Evolutionary conservation across 148 eudicot genomes (phyloP), one percentile per base, ranked within the genome.

Genomic region (Tetragonia tetragonoides): DNA sequence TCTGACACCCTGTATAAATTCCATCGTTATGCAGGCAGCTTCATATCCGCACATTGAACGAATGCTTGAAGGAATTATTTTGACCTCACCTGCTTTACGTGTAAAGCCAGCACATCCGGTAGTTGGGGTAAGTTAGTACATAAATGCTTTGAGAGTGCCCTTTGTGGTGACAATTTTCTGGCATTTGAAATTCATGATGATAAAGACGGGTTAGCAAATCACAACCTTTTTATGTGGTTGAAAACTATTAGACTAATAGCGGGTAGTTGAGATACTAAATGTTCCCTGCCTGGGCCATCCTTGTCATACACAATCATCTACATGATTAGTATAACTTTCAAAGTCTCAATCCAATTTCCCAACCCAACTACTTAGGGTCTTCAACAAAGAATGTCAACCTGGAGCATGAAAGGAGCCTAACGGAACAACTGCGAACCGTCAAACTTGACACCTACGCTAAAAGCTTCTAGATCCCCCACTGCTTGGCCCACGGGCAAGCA

Each of bases 81-180:
- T 95, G 84, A 95, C 98, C 70, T 95, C 98, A 70, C 98, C 98
- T 66, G 98, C 98, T 64, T 75, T 95, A 77, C 93, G 97, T 34
- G 98, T 95, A 37, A 90, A 86, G 82, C 91, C 98, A 69, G 86
- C 98, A 23, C 96, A 95, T 87, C 98, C 98, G 2, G 89, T 95
- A 47, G 92, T 90, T 64, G 89, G 89, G 78, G 98, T 93, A 85
- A 85, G 92, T 81, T 59, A 39, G 6, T 56, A 6, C 63, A 34
- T 72, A n/a, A 64, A 18, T 40, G 37, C 63, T 70, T 28, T 64
- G 28, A 20, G 5, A 49, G 57, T 34, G 41, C 62, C 39, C 15
- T 47, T 46, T 11, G n/a, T 9, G 18, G 39, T 21, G 54, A n/a
- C 20, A 3, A 1, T 10, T 18, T 34, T 15, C 49, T 34, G 10